These are phyloP conservation scores for Agaricales sp. DNA, from an alignment of 1,284 basidiomycete species.

Conservation along the genomic window DNA sequence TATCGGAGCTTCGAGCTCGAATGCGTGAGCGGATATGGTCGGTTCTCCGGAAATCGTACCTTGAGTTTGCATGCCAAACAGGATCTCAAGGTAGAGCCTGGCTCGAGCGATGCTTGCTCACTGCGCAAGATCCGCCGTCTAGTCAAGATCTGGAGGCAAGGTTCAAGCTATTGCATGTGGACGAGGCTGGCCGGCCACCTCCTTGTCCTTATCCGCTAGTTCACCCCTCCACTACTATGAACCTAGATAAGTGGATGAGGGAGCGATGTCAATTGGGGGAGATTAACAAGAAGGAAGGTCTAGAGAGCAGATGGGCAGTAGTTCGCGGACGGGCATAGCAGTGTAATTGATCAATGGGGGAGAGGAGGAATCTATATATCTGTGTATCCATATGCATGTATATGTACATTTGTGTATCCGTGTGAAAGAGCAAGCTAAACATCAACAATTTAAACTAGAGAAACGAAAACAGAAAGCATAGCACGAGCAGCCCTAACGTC, in stretches of 20 bases:
- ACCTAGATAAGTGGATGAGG: constrained; percentile 50
- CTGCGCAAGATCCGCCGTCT: constrained; percentile 10
- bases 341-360: too few relatives aligned
- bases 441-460: too few relatives aligned
- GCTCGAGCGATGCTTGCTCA: constrained; percentile 36
- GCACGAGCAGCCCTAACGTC: too few relatives aligned
- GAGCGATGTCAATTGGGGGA: constrained; percentile 31
- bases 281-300: constrained; percentile 40
- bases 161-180: too few relatives aligned
- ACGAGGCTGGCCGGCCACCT: too few relatives aligned
- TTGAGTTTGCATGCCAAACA: constrained; percentile 41
- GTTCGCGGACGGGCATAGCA: constrained; percentile 18
- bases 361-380: too few relatives aligned
- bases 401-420: too few relatives aligned
- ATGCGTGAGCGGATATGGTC: constrained; percentile 44
- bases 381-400: too few relatives aligned
- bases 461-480: too few relatives aligned
- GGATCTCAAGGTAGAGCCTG: constrained; percentile 33
- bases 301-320: constrained; percentile 47
- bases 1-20: constrained; percentile 21
- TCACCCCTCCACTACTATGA: too few relatives aligned
- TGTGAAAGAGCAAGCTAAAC: too few relatives aligned
- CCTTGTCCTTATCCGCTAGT: too few relatives aligned
- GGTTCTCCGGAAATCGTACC: constrained; percentile 52
- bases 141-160: constrained; percentile 26